Evolutionary conservation across 2,329 filamentous ascomycete genomes (phyloP).

Genomic region (Didymella lethalis): DNA sequence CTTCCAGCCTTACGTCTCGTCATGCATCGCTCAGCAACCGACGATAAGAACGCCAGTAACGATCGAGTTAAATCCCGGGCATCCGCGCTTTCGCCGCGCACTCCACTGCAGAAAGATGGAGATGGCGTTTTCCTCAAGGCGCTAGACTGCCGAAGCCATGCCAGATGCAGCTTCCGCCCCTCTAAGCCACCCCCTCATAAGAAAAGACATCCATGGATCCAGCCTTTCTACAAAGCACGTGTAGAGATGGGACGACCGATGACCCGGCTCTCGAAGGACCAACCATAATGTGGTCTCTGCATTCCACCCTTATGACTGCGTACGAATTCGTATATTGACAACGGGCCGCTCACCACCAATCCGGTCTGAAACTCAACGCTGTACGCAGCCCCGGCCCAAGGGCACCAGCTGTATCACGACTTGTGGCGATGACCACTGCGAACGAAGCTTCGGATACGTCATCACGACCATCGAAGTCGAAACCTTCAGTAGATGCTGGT

Average conservation of each 20-base stretch:
- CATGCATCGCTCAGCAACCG: slow-evolving; percentile 2
- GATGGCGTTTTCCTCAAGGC: slow-evolving; percentile 14
- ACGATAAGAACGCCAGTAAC: slow-evolving; percentile 18
- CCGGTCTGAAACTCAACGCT: slow-evolving; percentile 13
- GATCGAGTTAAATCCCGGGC: slow-evolving; percentile 19
- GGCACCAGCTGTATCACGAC: slow-evolving; percentile 8
- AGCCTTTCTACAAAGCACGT: slow-evolving; percentile 21
- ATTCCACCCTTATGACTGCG: slow-evolving; percentile 14
- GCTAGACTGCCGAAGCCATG: slow-evolving; percentile 19
- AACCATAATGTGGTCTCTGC: slow-evolving; percentile 21
- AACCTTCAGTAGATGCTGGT: slow-evolving; percentile 15
- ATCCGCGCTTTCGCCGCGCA: slow-evolving; percentile 16
- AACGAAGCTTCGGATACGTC: slow-evolving; percentile 15
- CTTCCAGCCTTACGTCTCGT: slow-evolving; percentile 2
- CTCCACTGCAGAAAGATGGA: slow-evolving; percentile 17
- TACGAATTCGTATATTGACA: slow-evolving; percentile 21
- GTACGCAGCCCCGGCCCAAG: slow-evolving; percentile 18
- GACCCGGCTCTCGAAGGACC: slow-evolving; percentile 19
- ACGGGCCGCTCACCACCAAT: slow-evolving; percentile 15
- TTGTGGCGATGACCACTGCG: slow-evolving; percentile 18
- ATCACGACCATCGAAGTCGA: slow-evolving; percentile 16
- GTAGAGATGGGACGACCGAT: slow-evolving; percentile 22
- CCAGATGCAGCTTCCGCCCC: slow-evolving; percentile 14
- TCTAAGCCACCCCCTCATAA: slow-evolving; percentile 25
- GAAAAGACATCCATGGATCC: slow-evolving; percentile 4